Evolutionary conservation across 768 basidiomycete genomes (phyloP).

Genomic region (Amanita phalloides): DNA sequence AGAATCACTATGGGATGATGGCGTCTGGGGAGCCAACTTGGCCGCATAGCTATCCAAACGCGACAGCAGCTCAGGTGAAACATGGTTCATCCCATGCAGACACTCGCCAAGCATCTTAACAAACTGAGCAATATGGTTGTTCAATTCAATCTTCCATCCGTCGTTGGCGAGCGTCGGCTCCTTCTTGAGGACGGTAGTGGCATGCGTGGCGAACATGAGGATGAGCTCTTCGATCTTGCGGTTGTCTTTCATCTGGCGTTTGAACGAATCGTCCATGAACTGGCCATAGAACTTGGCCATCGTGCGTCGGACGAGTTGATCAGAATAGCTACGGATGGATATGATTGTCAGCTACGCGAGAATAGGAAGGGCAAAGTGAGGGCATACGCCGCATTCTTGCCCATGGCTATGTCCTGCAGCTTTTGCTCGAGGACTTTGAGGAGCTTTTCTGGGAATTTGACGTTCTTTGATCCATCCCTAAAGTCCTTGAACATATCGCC

Average conservation of each 20-base stretch:
- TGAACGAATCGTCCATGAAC: slow-evolving; percentile 77
- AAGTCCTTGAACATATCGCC: slow-evolving; percentile 77
- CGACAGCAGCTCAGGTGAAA: slow-evolving; percentile 71
- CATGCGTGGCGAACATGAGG: slow-evolving; percentile 88
- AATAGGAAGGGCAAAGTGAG: neutral
- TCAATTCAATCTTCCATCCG: slow-evolving; percentile 88
- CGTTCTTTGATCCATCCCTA: slow-evolving; percentile 69
- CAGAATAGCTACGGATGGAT: slow-evolving; percentile 54
- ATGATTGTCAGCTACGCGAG: neutral
- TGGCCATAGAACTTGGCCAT: slow-evolving; percentile 92
- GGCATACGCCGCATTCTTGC: slow-evolving; percentile 79
- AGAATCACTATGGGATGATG: slow-evolving; percentile 46
- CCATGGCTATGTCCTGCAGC: slow-evolving; percentile 89
- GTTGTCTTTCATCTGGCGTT: slow-evolving; percentile 88
- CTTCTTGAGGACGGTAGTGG: slow-evolving; percentile 81
- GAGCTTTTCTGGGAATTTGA: slow-evolving; percentile 91
- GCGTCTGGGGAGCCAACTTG: slow-evolving; percentile 64
- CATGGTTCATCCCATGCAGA: slow-evolving; percentile 60
- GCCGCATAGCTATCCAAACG: slow-evolving; percentile 78
- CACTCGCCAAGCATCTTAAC: slow-evolving; percentile 79
- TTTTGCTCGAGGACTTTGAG: slow-evolving; percentile 85
- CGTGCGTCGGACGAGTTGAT: slow-evolving; percentile 80
- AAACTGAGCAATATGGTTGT: slow-evolving; percentile 86
- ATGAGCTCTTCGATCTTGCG: slow-evolving; percentile 97
- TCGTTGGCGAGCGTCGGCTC: slow-evolving; percentile 77